Conservation (phyloP, 352 stramenopile genomes). For the Pythium oligandrum region DNA sequence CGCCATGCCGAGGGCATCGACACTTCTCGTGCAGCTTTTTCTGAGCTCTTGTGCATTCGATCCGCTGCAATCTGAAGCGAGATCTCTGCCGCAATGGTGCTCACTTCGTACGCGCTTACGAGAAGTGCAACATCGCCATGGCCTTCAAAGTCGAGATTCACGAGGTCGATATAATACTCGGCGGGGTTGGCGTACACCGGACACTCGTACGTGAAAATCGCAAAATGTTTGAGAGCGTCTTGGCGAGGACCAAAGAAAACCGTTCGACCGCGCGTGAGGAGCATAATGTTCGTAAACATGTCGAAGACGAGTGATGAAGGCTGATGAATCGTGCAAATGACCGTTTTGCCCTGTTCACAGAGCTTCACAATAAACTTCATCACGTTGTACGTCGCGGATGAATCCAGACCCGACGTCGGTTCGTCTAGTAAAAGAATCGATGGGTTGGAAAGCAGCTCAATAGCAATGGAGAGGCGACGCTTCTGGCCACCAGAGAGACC, state of each 20-base stretch:
- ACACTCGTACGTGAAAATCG: slow-evolving; percentile 15
- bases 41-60: not conserved
- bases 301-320: slow-evolving; percentile 42
- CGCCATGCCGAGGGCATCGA: slow-evolving; percentile 20
- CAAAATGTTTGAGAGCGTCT: slow-evolving; percentile 15
- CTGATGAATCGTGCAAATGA: slow-evolving; percentile 64
- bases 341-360: slow-evolving; percentile 44
- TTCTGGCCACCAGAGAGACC: slow-evolving; percentile 75
- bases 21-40: slow-evolving; percentile 9
- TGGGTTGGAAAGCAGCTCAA: slow-evolving; percentile 68
- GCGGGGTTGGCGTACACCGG: slow-evolving; percentile 27
- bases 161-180: slow-evolving; percentile 22
- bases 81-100: not conserved
- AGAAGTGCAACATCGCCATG: slow-evolving; percentile 4
- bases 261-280: slow-evolving; percentile 60
- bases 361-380: slow-evolving; percentile 35
- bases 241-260: slow-evolving; percentile 63
- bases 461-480: slow-evolving; percentile 59
- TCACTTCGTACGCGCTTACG: not conserved
- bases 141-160: slow-evolving; percentile 31
- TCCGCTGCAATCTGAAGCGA: not conserved
- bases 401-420: slow-evolving; percentile 50
- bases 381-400: slow-evolving; percentile 28
- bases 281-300: slow-evolving; percentile 45
- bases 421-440: slow-evolving; percentile 79